phyloP scores from a whole-genome alignment of 352 stramenopile species.

The Pythium myriotylum region DNA sequence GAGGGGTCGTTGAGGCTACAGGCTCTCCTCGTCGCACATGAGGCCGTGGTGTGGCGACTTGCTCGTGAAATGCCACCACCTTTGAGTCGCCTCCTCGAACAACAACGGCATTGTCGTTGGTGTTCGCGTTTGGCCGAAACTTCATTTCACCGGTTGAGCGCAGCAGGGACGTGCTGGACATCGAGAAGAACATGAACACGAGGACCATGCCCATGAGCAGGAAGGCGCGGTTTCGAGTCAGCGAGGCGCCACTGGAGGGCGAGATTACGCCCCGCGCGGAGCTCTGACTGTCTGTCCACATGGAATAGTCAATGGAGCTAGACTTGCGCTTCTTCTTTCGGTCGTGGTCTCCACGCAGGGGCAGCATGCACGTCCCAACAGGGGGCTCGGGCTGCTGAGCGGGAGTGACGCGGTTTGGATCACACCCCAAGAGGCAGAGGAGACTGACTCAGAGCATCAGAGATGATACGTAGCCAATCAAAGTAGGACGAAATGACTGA shows the following conservation, averaged over 20 bases:
- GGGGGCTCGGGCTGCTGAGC: conserved; percentile 9
- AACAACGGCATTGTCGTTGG: conserved; percentile 19
- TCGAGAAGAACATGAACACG: conserved; percentile 61
- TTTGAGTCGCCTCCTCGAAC: conserved; percentile 19
- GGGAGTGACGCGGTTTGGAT: conserved; percentile 2
- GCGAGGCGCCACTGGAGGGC: conserved; percentile 34
- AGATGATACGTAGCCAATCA: conserved; percentile 26
- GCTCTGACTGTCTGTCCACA: conserved; percentile 56
- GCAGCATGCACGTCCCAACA: conserved; percentile 38
- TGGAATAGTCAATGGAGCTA: conserved; percentile 60
- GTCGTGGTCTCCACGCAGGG: conserved; percentile 33
- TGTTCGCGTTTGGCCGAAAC: conserved; percentile 9
- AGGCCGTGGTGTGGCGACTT: conserved; percentile 8
- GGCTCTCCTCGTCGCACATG: conserved; percentile 14
- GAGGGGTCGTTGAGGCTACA: conserved; percentile 1
- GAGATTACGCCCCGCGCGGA: conserved; percentile 23
- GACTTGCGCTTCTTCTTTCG: conserved; percentile 85
- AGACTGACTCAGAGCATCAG: conserved; percentile 13
- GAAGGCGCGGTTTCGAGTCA: conserved; percentile 53
- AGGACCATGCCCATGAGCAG: conserved; percentile 51
- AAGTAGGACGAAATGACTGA: conserved; percentile 1
- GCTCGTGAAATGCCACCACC: conserved; percentile 27
- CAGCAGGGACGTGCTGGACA: conserved; percentile 53
- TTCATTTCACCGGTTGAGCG: conserved; percentile 11
- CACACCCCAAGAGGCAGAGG: conserved; percentile 3